phyloP scores from a whole-genome alignment of 805 yeast genomes.

The Saturnispora saitoi region DNA sequence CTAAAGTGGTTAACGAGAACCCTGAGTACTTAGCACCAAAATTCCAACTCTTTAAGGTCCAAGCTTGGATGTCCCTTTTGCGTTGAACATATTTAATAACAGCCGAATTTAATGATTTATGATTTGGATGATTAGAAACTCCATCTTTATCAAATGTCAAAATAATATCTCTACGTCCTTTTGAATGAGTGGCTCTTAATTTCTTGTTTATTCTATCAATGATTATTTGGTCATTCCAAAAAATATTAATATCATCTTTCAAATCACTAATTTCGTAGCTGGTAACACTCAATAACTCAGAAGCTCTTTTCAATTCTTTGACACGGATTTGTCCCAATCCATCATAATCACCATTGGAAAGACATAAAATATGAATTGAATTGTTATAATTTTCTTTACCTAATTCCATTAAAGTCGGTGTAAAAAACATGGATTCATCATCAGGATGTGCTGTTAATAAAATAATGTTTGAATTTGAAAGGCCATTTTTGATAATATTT shows the following conservation, averaged over 20 bases:
- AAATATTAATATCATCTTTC: constrained; percentile 57
- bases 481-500: constrained; percentile 11
- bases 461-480: constrained; percentile 21
- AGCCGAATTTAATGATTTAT: constrained; percentile 53
- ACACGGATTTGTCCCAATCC: constrained; percentile 61
- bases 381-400: constrained; percentile 41
- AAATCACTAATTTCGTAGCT: constrained; percentile 42
- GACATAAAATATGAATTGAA: constrained; percentile 51
- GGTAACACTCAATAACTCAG: constrained; percentile 41
- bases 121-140: constrained; percentile 84
- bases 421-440: constrained; percentile 96
- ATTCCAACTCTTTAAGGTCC: constrained; percentile 28
- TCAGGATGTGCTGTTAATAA: constrained; percentile 88
- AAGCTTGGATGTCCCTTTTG: constrained; percentile 13
- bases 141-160: constrained; percentile 80
- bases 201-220: constrained; percentile 28
- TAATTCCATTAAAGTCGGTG: constrained; percentile 60
- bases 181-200: constrained; percentile 1
- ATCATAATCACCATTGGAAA: constrained; percentile 70
- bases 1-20: constrained; percentile 33
- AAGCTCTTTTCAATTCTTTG: constrained; percentile 50
- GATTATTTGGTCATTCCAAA: constrained; percentile 51
- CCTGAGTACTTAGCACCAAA: constrained; percentile 40
- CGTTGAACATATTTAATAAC: constrained; percentile 29
- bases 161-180: constrained; percentile 25